Evolutionary conservation across 2,329 filamentous ascomycete genomes (phyloP).

Genomic region (Parastagonospora nodorum): DNA sequence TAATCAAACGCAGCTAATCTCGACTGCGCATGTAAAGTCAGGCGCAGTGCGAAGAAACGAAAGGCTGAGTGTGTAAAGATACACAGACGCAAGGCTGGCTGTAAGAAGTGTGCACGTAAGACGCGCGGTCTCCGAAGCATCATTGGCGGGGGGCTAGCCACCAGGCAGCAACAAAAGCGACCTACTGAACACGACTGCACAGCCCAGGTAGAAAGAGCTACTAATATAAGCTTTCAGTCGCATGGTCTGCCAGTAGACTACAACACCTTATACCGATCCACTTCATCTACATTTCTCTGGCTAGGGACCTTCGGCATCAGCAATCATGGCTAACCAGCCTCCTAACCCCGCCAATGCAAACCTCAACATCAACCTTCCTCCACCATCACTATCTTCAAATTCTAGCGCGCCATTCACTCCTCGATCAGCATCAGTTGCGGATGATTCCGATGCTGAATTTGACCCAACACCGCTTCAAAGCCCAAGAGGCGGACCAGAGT

Average conservation of each 20-base stretch:
- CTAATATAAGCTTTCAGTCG: constrained; percentile 5
- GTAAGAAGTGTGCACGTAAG: neutral
- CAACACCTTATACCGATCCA: neutral
- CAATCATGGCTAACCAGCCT: constrained; percentile 29
- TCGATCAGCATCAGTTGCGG: constrained; percentile 34
- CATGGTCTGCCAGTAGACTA: neutral
- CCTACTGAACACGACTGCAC: neutral
- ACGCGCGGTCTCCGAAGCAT: constrained; percentile 6
- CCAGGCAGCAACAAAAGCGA: constrained; percentile 17
- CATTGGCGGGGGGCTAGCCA: constrained; percentile 8
- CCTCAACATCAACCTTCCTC: constrained; percentile 11
- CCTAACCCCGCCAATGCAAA: constrained; percentile 13
- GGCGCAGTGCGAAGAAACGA: neutral
- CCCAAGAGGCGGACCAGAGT: constrained; percentile 35
- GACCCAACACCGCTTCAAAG: constrained; percentile 38
- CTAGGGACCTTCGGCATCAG: neutral
- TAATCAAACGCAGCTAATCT: neutral
- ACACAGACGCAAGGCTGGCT: neutral
- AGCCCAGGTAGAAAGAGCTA: neutral
- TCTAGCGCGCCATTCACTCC: constrained; percentile 30
- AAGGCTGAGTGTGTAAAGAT: constrained; percentile 1
- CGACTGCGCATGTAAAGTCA: neutral
- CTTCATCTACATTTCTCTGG: neutral
- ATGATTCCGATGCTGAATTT: constrained; percentile 40
- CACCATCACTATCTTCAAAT: constrained; percentile 21